These are phyloP conservation scores for Petrea volubilis DNA, from an alignment of 257 asterid genomes.

Conservation along the genomic window DNA sequence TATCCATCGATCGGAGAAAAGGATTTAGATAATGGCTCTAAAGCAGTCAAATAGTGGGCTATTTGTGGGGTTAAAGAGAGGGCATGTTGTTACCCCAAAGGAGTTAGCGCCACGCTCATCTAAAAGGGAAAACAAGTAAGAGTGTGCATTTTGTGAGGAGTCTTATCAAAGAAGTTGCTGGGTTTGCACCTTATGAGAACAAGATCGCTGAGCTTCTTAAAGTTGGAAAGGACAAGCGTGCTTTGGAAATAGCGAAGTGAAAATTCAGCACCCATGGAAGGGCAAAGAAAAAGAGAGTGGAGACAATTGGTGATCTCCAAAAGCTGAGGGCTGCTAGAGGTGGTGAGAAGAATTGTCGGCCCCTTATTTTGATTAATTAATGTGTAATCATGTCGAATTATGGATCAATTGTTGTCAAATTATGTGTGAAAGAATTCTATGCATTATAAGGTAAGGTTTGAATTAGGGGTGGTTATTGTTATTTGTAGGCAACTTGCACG, in stretches of 20 bases:
- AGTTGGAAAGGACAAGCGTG: slow-evolving; percentile 58
- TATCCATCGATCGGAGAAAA: slow-evolving; percentile 20
- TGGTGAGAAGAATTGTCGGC: slow-evolving; percentile 90
- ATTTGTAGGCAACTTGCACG: too few species aligned
- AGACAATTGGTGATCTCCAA: slow-evolving; percentile 64
- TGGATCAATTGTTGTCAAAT: too few species aligned
- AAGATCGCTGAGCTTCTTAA: slow-evolving; percentile 63
- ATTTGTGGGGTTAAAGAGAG: too few species aligned
- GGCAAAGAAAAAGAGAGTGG: slow-evolving; percentile 79
- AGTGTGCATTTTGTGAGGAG: too few species aligned
- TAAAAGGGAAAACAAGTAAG: slow-evolving; percentile 63
- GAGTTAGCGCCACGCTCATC: slow-evolving; percentile 86
- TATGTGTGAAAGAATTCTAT: too few species aligned
- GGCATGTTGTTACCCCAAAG: slow-evolving; percentile 82
- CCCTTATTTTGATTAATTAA: too few species aligned
- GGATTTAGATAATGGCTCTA: slow-evolving; percentile 68
- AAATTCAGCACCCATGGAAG: slow-evolving; percentile 69
- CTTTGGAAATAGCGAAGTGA: slow-evolving; percentile 63
- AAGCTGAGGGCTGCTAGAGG: slow-evolving; percentile 95
- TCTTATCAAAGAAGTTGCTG: slow-evolving; percentile 57
- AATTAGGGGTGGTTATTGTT: too few species aligned
- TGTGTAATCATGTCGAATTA: too few species aligned
- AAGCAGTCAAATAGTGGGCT: slow-evolving; percentile 75
- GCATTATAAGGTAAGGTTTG: too few species aligned
- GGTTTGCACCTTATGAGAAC: slow-evolving; percentile 66